These are phyloP conservation scores for Acer saccharum DNA, from an alignment of 345 rosid genomes.

Conservation along the genomic window DNA sequence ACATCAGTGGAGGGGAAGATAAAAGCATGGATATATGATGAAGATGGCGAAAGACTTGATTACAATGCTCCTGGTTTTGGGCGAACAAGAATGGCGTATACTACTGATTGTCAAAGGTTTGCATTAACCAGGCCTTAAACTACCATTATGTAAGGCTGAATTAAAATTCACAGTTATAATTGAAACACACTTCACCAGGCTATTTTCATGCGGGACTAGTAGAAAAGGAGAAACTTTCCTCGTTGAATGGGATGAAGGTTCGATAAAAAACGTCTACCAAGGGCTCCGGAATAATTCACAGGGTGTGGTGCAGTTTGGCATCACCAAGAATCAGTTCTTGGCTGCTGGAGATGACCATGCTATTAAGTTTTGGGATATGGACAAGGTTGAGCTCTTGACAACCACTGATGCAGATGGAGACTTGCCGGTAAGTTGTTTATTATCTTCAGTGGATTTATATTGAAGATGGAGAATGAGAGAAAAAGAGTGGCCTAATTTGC, in stretches of 20 bases:
- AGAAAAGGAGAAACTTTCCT: constrained; percentile 43
- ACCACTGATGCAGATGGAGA: constrained; percentile 39
- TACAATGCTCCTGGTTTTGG: constrained; percentile 41
- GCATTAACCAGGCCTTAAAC: neutral
- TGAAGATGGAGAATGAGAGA: neutral
- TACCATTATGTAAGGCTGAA: constrained; percentile 1
- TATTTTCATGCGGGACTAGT: constrained; percentile 44
- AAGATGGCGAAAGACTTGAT: constrained; percentile 33
- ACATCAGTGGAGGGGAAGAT: constrained; percentile 47
- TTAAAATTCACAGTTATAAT: neutral
- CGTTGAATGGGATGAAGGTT: constrained; percentile 48
- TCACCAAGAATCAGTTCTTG: constrained; percentile 32
- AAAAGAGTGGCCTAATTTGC: constrained; percentile 6
- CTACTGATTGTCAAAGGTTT: constrained; percentile 30
- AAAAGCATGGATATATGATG: constrained; percentile 46
- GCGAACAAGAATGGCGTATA: constrained; percentile 37
- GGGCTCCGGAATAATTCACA: constrained; percentile 32
- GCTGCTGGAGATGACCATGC: constrained; percentile 45
- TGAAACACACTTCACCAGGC: constrained; percentile 19
- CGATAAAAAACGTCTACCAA: constrained; percentile 33
- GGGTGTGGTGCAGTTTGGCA: constrained; percentile 32
- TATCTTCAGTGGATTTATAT: neutral
- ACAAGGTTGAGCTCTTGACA: constrained; percentile 35
- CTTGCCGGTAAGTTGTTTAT: constrained; percentile 40
- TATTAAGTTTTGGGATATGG: constrained; percentile 41